A percentile compares a stretch with the other conserved stretches of the same genome.
phyloP scores from a whole-genome alignment of 768 basidiomycete genomes.

The Russula dissimulans region DNA sequence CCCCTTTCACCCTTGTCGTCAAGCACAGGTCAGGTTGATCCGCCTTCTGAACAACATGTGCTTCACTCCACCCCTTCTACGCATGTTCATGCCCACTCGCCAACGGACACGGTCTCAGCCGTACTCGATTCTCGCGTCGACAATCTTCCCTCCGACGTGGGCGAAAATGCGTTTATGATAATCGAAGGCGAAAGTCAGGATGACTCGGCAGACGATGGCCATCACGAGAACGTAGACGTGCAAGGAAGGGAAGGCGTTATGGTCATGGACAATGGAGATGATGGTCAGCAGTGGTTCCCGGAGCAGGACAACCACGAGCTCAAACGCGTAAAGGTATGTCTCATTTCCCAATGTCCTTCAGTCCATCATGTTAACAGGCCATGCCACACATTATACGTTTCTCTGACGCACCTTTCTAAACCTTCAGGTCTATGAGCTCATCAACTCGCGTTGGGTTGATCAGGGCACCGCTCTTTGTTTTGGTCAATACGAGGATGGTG shows the following conservation, averaged over 20 bases:
- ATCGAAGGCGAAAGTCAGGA: slow-evolving; percentile 16
- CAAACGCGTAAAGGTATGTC: slow-evolving; percentile 76
- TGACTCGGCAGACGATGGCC: slow-evolving; percentile 4
- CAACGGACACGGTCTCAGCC: slow-evolving; percentile 1
- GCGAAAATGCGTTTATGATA: slow-evolving; percentile 18
- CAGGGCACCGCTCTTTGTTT: slow-evolving; percentile 96
- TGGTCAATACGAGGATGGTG: slow-evolving; percentile 74
- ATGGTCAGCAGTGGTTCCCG: slow-evolving; percentile 52
- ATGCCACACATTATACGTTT: slow-evolving; percentile 21
- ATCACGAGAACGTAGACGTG: slow-evolving; percentile 28
- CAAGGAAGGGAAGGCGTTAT: slow-evolving; percentile 39
- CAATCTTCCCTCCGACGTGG: slow-evolving; percentile 7
- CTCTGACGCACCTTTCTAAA: background rate
- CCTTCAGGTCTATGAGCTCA: slow-evolving; percentile 84
- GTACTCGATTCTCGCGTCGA: slow-evolving; percentile 7
- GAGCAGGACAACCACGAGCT: slow-evolving; percentile 59
- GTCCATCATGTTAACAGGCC: slow-evolving; percentile 13
- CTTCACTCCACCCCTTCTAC: slow-evolving; percentile 21
- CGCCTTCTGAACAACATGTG: slow-evolving; percentile 20
- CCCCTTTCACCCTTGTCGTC: slow-evolving; percentile 23
- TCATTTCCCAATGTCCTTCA: slow-evolving; percentile 19
- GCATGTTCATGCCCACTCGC: slow-evolving; percentile 23
- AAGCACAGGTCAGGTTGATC: slow-evolving; percentile 25
- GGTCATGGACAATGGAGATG: slow-evolving; percentile 34
- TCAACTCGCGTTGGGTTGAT: slow-evolving; percentile 88